Base-by-base conservation (phyloP, 2,329 filamentous ascomycete species). In the Catunica adiposa region DNA sequence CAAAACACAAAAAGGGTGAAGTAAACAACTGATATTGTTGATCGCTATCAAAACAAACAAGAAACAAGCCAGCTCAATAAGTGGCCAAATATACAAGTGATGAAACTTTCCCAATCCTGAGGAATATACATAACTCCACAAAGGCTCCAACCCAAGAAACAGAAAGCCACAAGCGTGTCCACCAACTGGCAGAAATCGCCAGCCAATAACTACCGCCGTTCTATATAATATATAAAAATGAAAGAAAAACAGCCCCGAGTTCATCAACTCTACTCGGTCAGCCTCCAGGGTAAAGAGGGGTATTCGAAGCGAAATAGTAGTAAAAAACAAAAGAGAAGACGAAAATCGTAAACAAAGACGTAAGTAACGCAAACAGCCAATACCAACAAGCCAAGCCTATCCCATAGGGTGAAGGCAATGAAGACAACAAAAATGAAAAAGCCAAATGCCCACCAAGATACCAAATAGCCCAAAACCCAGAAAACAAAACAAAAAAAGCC, bases 401-500 rank as follows among this genome's bases (percentile, higher is more conserved):
- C 15, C 15, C 40, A 22, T 44, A 17, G n/a, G 11, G n/a, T 34
- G 15, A 15, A 44, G 40, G 17, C 2, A 53, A n/a, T n/a, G n/a
- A 37, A 34, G 34, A 40, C 17, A 2, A 20, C 31, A 54, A 50
- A 54, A 22, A 42, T 42, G 50, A 54, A 40, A 26, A 47, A 54
- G 37, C 8, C 38, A 42, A 57, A 29, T 26, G 14, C 26, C 34
- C 54, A 51, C 17, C 34, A 25, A 47, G 38, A 50, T n/a, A 3
- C 9, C 22, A 31, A 22, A 6, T 11, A 11, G 3, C 8, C 42
- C 40, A 17, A 17, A 44, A 25, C 31, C 34, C 53, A 29, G 15
- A 38, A 52, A 52, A 25, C 31, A 37, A 44, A n/a, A 46, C 53
- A 47, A 40, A 51, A 14, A 34, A 48, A 55, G 38, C 37, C 15